Percentiles rank a stretch among this genome's conserved stretches.
These are phyloP conservation scores for Cunninghamia lanceolata DNA, from an alignment of 75 land plant species.

Conservation along the genomic window DNA sequence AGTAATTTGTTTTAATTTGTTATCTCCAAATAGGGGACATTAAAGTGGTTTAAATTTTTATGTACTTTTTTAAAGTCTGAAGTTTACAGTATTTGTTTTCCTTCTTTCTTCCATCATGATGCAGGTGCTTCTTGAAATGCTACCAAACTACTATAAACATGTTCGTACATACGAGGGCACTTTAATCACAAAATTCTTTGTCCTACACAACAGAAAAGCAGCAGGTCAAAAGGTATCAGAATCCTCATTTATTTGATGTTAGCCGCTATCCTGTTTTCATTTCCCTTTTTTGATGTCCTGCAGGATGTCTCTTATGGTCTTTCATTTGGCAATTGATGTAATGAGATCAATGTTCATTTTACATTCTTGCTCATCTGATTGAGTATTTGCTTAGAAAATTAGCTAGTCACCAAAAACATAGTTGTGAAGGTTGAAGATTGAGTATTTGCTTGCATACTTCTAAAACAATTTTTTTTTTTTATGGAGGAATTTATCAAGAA, in stretches of 20 bases:
- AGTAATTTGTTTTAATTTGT: too few relatives aligned
- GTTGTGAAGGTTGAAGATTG: not conserved
- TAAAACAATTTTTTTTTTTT: not conserved
- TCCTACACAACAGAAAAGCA: constrained; percentile 71
- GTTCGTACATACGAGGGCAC: constrained; percentile 63
- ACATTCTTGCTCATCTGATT: not conserved
- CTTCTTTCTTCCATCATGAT: not conserved
- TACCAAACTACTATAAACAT: constrained; percentile 72
- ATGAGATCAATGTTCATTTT: not conserved
- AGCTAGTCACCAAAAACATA: not conserved
- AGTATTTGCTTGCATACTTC: not conserved
- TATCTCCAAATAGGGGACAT: too few relatives aligned
- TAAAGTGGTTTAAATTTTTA: not conserved
- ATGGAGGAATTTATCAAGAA: not conserved
- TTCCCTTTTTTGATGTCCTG: too few relatives aligned
- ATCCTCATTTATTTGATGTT: not conserved
- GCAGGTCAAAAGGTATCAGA: constrained; percentile 64
- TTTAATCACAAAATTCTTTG: constrained; percentile 95
- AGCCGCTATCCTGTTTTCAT: not conserved
- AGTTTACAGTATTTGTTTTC: not conserved
- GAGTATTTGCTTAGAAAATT: not conserved
- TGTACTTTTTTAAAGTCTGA: not conserved
- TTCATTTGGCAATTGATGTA: not conserved
- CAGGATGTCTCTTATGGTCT: too few relatives aligned
- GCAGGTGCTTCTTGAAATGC: constrained; percentile 85